Conservation (phyloP, 2,329 filamentous ascomycete species). For the Aspergillus sp. region DNA sequence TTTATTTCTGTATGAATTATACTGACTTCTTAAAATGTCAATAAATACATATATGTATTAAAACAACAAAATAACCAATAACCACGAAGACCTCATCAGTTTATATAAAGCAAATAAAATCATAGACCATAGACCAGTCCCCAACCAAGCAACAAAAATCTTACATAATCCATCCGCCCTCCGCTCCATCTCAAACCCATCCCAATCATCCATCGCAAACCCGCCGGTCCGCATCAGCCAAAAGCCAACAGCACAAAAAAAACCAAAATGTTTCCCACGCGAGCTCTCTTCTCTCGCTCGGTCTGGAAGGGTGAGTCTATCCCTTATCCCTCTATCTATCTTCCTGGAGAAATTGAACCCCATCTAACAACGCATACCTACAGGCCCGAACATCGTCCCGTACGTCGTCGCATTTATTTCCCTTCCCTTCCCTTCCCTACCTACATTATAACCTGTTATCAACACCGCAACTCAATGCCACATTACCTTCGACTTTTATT, state of each 20-base stretch:
- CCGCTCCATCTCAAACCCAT: background rate
- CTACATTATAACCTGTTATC: no score
- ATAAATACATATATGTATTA: rapidly evolving
- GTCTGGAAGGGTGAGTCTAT: constrained; percentile 76
- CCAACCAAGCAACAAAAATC: background rate
- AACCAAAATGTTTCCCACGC: constrained; percentile 67
- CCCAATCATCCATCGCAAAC: constrained; percentile 18
- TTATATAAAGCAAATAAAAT: no score
- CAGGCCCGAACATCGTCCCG: constrained; percentile 71
- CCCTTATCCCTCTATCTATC: constrained; percentile 4
- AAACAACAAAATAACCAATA: no score
- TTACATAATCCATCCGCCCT: background rate
- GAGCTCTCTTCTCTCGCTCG: constrained; percentile 70
- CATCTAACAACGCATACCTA: background rate
- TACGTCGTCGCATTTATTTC: constrained; percentile 47
- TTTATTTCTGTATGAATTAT: no score
- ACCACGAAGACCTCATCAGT: no score
- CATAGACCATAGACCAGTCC: background rate
- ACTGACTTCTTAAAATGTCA: no score
- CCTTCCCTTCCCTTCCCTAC: background rate
- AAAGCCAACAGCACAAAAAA: constrained; percentile 21
- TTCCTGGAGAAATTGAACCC: background rate
- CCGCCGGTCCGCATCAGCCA: constrained; percentile 5
- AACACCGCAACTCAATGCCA: no score
- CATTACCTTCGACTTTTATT: no score